Evolutionary conservation across 2,329 filamentous ascomycete species (phyloP).

Genomic region (Tolypocladium capitatum): DNA sequence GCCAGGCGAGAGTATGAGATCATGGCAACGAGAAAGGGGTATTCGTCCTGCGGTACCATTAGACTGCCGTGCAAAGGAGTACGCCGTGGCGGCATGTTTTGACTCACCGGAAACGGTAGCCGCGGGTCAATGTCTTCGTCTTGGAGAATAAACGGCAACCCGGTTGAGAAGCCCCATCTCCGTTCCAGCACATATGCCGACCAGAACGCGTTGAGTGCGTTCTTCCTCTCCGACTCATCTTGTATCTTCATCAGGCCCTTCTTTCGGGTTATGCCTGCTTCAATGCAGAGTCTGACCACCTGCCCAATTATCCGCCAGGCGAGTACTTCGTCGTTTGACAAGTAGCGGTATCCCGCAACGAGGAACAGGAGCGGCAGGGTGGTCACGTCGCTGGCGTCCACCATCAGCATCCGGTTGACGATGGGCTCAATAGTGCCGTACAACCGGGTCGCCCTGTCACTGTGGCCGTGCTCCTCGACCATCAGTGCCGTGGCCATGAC

Average conservation of each 20-base stretch:
- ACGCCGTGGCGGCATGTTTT: not conserved
- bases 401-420: constrained; percentile 52
- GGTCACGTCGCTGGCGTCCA: constrained; percentile 32
- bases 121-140: constrained; percentile 75
- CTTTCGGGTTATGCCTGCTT: constrained; percentile 70
- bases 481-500: constrained; percentile 67
- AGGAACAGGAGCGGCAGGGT: constrained; percentile 39
- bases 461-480: constrained; percentile 68
- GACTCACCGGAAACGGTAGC: constrained; percentile 63
- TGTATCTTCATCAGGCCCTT: constrained; percentile 59
- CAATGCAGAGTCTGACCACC: constrained; percentile 64
- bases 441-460: constrained; percentile 56
- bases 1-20: constrained; percentile 71
- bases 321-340: constrained; percentile 72
- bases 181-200: constrained; percentile 74
- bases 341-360: constrained; percentile 59
- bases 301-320: constrained; percentile 82
- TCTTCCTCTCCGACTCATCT: constrained; percentile 53
- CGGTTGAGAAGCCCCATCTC: constrained; percentile 81
- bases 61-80: constrained; percentile 1
- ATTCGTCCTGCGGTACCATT: constrained; percentile 26
- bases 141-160: constrained; percentile 72
- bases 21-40: constrained; percentile 71
- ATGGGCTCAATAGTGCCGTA: constrained; percentile 64
- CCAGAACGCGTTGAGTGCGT: constrained; percentile 69